Evolutionary conservation across 768 basidiomycete genomes (phyloP).

Genomic region (Auricularia heimuer): DNA sequence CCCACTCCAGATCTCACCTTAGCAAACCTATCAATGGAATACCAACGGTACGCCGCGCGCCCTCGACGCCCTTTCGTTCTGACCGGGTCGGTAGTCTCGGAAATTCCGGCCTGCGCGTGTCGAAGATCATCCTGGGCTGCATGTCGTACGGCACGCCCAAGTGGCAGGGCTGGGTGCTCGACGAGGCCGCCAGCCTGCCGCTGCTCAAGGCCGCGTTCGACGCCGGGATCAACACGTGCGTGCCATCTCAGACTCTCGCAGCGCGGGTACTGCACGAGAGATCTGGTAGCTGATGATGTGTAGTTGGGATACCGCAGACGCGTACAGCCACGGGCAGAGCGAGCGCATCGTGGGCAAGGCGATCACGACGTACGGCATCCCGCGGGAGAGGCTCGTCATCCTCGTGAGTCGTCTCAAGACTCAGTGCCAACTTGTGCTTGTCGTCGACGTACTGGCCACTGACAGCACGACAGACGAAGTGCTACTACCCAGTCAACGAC

Average conservation of each 20-base stretch:
- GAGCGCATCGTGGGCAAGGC: conserved; percentile 36
- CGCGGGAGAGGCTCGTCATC: conserved; percentile 32
- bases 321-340: conserved; percentile 32
- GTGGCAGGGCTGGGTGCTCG: conserved; percentile 30
- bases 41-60: not conserved
- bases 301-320: conserved; percentile 9
- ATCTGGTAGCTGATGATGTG: not conserved
- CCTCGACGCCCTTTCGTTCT: not conserved
- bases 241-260: not conserved
- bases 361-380: conserved; percentile 23
- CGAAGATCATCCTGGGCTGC: conserved; percentile 30
- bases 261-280: not conserved
- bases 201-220: conserved; percentile 49
- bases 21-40: not conserved
- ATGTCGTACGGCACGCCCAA: conserved; percentile 21
- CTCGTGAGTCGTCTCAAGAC: conserved; percentile 22
- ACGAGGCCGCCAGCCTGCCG: conserved; percentile 38
- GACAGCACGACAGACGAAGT: not conserved
- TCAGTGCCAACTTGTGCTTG: not conserved
- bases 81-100: conserved; percentile 14
- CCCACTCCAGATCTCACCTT: too few species aligned
- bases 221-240: conserved; percentile 49
- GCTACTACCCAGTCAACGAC: conserved; percentile 6
- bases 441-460: too few species aligned
- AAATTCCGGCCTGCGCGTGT: conserved; percentile 27